These are phyloP conservation scores for Fusarium dlaminii DNA, from an alignment of 2,329 filamentous ascomycete species.

Conservation along the genomic window DNA sequence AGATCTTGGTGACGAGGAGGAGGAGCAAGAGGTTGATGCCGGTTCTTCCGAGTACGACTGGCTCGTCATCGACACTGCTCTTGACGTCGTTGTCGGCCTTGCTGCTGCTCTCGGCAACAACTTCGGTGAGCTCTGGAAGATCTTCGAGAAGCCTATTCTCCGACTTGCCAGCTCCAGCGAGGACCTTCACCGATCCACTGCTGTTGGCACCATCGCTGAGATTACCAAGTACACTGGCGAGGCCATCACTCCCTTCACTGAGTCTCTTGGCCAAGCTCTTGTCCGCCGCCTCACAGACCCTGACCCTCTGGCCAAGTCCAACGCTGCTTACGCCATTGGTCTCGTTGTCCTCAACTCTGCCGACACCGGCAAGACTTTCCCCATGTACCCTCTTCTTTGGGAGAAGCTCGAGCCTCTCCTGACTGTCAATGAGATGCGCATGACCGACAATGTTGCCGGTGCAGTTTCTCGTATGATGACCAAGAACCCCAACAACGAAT, in stretches of 20 bases:
- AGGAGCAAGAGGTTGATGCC: constrained; percentile 74
- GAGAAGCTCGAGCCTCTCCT: constrained; percentile 87
- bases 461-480: constrained; percentile 93
- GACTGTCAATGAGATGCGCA: constrained; percentile 77
- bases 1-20: constrained; percentile 84
- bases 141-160: constrained; percentile 91
- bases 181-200: constrained; percentile 85
- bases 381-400: constrained; percentile 82
- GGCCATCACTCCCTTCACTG: constrained; percentile 84
- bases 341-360: constrained; percentile 84
- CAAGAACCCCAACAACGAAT: constrained; percentile 84
- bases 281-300: constrained; percentile 89
- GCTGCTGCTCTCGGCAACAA: constrained; percentile 81
- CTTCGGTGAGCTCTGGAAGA: constrained; percentile 92
- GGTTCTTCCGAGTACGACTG: constrained; percentile 97
- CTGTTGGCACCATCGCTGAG: constrained; percentile 92
- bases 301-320: constrained; percentile 92
- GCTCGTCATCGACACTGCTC: constrained; percentile 92
- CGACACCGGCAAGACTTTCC: constrained; percentile 73
- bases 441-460: constrained; percentile 92
- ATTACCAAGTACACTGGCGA: constrained; percentile 85
- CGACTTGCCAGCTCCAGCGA: constrained; percentile 89
- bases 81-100: constrained; percentile 89
- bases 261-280: constrained; percentile 79
- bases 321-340: constrained; percentile 91